Evolutionary conservation across 1,284 basidiomycete species (phyloP).

Genomic region (Sporisorium iseilematis-ciliati): DNA sequence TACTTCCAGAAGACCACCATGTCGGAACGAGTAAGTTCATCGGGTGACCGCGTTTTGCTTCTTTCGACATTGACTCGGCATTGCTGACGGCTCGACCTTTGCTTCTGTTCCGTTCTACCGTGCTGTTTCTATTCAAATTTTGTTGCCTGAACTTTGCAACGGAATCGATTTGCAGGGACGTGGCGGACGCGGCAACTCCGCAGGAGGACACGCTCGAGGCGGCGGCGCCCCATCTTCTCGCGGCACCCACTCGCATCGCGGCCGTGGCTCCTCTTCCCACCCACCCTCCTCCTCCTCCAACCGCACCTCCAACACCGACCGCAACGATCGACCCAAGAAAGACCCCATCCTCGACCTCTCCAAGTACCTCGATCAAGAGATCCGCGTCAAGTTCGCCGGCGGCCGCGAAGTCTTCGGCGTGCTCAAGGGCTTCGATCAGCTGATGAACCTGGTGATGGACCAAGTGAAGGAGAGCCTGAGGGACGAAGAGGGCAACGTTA

Average conservation of each 20-base stretch:
- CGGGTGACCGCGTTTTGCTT: neutral
- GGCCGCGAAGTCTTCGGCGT: conserved; percentile 93
- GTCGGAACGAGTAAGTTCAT: conserved; percentile 42
- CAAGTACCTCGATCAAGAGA: conserved; percentile 90
- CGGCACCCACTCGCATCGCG: conserved; percentile 4
- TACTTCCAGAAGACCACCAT: conserved; percentile 9
- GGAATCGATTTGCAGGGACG: conserved; percentile 21
- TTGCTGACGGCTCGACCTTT: neutral
- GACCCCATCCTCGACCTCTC: conserved; percentile 96
- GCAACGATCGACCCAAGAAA: conserved; percentile 86
- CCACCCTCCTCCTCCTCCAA: conserved; percentile 17
- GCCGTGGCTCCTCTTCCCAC: conserved; percentile 6
- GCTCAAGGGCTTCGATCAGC: conserved; percentile 94
- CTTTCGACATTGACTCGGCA: neutral
- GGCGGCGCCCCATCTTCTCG: conserved; percentile 26
- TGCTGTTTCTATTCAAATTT: no score
- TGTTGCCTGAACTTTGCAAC: no score
- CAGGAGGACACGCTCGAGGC: conserved; percentile 28
- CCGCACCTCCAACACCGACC: conserved; percentile 73
- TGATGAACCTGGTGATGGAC: conserved; percentile 94
- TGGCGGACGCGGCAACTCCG: conserved; percentile 23
- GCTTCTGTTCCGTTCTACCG: no score
- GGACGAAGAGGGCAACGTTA: conserved; percentile 59
- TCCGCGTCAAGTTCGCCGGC: conserved; percentile 95
- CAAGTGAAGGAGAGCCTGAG: conserved; percentile 81